Conservation (phyloP, 2,329 filamentous ascomycete species). For the Lasiodiplodia sp. region DNA sequence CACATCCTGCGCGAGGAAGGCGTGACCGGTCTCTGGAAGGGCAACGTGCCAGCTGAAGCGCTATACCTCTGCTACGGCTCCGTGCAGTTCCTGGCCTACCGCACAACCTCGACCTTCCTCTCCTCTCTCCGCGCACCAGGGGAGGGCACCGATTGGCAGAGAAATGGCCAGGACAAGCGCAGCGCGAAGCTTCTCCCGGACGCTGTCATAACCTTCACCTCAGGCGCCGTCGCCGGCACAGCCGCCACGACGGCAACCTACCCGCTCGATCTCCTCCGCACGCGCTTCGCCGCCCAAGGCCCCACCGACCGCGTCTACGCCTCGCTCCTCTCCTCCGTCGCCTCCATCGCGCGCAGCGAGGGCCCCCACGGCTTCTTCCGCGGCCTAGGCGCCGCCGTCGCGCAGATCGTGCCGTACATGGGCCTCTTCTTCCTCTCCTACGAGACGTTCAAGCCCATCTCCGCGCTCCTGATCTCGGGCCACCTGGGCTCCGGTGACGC, state of each 20-base stretch:
- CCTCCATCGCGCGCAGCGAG: conserved; percentile 77
- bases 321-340: conserved; percentile 72
- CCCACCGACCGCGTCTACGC: conserved; percentile 74
- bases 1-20: conserved; percentile 84
- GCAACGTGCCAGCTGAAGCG: conserved; percentile 93
- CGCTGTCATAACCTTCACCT: conserved; percentile 78
- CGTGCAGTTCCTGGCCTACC: conserved; percentile 89
- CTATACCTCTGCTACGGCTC: conserved; percentile 93
- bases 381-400: conserved; percentile 80
- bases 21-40: conserved; percentile 89
- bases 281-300: conserved; percentile 95
- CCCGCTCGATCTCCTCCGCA: conserved; percentile 90
- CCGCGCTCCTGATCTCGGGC: conserved; percentile 50
- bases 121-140: conserved; percentile 54
- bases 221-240: conserved; percentile 83
- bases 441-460: conserved; percentile 69
- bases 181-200: conserved; percentile 60
- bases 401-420: conserved; percentile 95
- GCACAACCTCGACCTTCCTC: conserved; percentile 73
- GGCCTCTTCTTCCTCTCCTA: conserved; percentile 93
- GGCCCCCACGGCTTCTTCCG: conserved; percentile 85
- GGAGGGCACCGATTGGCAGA: background rate
- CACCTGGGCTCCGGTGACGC: conserved; percentile 81
- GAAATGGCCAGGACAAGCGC: conserved; percentile 32
- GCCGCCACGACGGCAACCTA: conserved; percentile 85